These are phyloP conservation scores for Pichia sp. DNA, from an alignment of 1,139 yeast species.

Conservation along the genomic window DNA sequence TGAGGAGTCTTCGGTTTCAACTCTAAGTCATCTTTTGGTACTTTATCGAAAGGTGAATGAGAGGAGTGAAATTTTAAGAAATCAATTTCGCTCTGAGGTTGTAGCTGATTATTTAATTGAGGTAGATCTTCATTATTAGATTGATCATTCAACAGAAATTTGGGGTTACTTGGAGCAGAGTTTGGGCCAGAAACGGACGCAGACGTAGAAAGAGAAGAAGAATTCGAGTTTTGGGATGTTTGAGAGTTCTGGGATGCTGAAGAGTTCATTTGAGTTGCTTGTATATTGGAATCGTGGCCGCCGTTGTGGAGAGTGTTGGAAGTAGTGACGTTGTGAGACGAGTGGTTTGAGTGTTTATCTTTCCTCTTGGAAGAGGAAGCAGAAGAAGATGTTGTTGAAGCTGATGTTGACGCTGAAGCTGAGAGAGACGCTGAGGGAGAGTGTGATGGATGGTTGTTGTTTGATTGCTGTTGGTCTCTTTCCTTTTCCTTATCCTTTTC, in stretches of 20 bases:
- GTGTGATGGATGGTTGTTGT: not conserved
- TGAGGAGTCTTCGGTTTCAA: conserved; percentile 59
- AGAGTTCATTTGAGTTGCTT: not conserved
- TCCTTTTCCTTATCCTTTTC: no score
- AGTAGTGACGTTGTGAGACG: not conserved
- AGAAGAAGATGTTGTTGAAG: not conserved
- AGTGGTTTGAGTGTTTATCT: not conserved
- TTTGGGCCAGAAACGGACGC: conserved; percentile 8
- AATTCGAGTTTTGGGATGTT: conserved; percentile 11
- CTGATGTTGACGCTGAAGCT: not conserved
- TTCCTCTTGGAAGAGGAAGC: conserved; percentile 1
- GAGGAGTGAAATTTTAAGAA: conserved; percentile 24
- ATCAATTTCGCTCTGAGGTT: conserved; percentile 21
- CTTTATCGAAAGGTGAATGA: conserved; percentile 27
- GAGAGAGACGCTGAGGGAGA: not conserved
- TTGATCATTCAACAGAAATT: not conserved
- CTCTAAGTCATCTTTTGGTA: conserved; percentile 44
- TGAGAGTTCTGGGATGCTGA: conserved; percentile 2
- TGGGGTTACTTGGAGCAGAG: not conserved
- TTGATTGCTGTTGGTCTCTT: conserved; percentile 4
- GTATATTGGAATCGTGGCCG: not conserved
- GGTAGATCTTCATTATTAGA: not conserved
- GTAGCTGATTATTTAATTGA: conserved; percentile 6
- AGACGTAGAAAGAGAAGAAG: conserved; percentile 5
- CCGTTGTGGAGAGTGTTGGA: not conserved